Evolutionary conservation across 305 asterid genomes (phyloP), one percentile per base, ranked within the genome.

Genomic region (Fraxinus paxiana): DNA sequence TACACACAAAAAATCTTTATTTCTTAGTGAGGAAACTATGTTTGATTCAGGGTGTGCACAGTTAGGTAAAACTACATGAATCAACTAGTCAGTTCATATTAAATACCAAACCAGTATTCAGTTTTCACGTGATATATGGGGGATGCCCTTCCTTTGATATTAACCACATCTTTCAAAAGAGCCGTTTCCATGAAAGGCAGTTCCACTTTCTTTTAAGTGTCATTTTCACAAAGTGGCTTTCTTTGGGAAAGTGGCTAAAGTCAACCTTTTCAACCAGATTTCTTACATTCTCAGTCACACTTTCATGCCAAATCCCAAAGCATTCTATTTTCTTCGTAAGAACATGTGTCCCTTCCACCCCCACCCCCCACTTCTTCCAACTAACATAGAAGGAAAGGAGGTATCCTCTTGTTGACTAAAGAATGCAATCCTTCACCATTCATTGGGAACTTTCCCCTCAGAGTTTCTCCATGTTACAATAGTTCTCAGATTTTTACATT

Each of bases 251-350:
- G 48, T 71, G 76, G 76, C 30, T 34, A 71, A 71, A 71, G 76
- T 71, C 48, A 34, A 34, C 48, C 48, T n/a, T 71, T 13, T 71
- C 76, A 6, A 6, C 26, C 76, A 71, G 28, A 34, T 33, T 34
- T 71, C 48, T 34, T 17, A 2, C 76, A 34, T 33, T 71, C 41
- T 71, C 48, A 71, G 76, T 67, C 73, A 61, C 22, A 33, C 18
- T 71, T 71, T 9, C 76, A 5, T 34, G 9, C 48, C 28, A 71
- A 71, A 71, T 33, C 48, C 46, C 28, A 71, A 31, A 31, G 20
- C 35, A 10, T 26, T 63, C 72, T 63, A 63, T 63, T 63, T 63
- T 63, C 72, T 26, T 35, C 30, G 46, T 69, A 70, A 82, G 81
- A 56, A 77, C 33, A 71, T 54, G 10, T 22, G 20, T 56, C 79